These are phyloP conservation scores for Entonaema liquescens DNA, from an alignment of 495 filamentous ascomycete species.

Conservation along the genomic window DNA sequence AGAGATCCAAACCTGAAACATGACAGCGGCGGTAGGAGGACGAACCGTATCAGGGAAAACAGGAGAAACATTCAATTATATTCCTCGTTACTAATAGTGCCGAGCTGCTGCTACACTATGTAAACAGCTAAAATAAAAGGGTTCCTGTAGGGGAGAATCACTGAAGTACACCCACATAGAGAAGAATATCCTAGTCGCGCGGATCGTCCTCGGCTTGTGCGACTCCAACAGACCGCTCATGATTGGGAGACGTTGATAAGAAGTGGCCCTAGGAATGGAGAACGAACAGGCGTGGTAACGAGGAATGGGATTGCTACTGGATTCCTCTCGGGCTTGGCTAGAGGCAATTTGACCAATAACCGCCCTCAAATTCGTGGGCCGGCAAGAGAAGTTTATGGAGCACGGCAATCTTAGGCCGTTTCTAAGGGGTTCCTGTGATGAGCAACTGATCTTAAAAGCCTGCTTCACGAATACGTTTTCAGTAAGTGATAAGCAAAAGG, in stretches of 20 bases:
- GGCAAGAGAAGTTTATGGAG: conserved; percentile 34
- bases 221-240: conserved; percentile 31
- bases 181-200: conserved; percentile 30
- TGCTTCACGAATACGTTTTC: conserved; percentile 41
- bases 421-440: conserved; percentile 43
- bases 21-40: conserved; percentile 1
- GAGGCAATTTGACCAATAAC: conserved; percentile 21
- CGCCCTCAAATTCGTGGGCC: conserved; percentile 12
- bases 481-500: conserved; percentile 41
- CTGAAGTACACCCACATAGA: conserved; percentile 22
- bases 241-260: conserved; percentile 34
- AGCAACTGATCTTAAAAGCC: conserved; percentile 44
- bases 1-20: conserved; percentile 8
- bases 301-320: conserved; percentile 42
- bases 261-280: conserved; percentile 37
- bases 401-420: conserved; percentile 40
- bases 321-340: conserved; percentile 41
- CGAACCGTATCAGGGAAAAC: background rate
- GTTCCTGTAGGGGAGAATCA: conserved; percentile 13
- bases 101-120: background rate
- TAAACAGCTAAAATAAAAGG: conserved; percentile 9
- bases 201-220: conserved; percentile 32
- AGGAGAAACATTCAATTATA: background rate
- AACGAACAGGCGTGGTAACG: conserved; percentile 40
- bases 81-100: background rate